Evolutionary conservation across 345 rosid genomes (phyloP).

Genomic region (Lepidium africanum): DNA sequence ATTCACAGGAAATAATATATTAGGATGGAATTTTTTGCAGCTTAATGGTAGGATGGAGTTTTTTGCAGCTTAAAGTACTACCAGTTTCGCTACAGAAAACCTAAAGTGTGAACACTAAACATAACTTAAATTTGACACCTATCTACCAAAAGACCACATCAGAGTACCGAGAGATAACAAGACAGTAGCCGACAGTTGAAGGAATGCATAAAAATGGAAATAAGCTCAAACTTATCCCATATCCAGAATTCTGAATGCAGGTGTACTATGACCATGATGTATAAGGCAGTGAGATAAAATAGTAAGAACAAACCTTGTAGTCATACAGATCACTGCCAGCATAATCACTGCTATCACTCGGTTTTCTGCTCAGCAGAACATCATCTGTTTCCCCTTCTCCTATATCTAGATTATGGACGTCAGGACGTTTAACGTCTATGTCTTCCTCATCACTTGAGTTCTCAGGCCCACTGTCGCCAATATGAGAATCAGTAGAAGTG

Average conservation of each 20-base stretch:
- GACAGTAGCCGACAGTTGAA: neutral
- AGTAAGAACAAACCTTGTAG: constrained; percentile 58
- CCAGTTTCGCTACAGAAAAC: neutral
- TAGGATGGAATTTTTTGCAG: neutral
- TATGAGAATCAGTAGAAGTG: constrained; percentile 80
- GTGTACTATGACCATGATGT: constrained; percentile 1
- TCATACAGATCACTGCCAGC: constrained; percentile 83
- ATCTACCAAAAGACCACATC: neutral
- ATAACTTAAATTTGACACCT: neutral
- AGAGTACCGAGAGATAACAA: neutral
- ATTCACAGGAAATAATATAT: constrained; percentile 1
- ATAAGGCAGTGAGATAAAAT: constrained; percentile 2
- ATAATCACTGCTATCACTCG: constrained; percentile 81
- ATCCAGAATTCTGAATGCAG: neutral
- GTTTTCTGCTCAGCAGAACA: constrained; percentile 66
- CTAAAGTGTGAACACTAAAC: constrained; percentile 1
- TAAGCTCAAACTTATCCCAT: neutral
- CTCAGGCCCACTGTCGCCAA: constrained; percentile 83
- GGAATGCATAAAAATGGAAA: constrained; percentile 7
- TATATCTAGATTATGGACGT: constrained; percentile 66
- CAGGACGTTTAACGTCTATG: constrained; percentile 52
- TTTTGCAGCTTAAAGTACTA: neutral
- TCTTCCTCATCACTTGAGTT: constrained; percentile 87
- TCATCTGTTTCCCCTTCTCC: constrained; percentile 69
- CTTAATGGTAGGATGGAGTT: neutral